phyloP scores from a whole-genome alignment of 306 rosid genomes.

The Prunus campanulata region DNA sequence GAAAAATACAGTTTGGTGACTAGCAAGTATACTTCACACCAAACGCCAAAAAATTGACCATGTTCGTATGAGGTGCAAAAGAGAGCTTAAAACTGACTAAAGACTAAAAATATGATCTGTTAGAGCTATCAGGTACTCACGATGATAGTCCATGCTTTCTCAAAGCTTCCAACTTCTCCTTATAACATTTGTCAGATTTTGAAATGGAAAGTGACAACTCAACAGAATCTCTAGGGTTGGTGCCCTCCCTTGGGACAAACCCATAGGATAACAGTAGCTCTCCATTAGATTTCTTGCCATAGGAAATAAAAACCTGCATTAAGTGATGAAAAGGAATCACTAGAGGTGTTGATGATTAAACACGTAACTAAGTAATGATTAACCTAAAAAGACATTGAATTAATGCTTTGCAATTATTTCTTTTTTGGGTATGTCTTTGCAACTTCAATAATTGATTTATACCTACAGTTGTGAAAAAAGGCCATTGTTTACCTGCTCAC shows the following conservation, averaged over 20 bases:
- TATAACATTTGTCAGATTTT: slow-evolving; percentile 68
- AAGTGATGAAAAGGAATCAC: slow-evolving; percentile 28
- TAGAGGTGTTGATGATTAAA: neutral
- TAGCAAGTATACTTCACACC: neutral
- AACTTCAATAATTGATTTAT: neutral
- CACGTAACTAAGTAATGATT: neutral
- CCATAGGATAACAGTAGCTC: slow-evolving; percentile 91
- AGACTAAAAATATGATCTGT: neutral
- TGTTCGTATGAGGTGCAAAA: neutral
- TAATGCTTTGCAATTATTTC: neutral
- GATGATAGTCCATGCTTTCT: slow-evolving; percentile 61
- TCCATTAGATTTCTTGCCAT: slow-evolving; percentile 91
- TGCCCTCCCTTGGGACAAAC: slow-evolving; percentile 90
- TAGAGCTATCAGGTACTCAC: slow-evolving; percentile 41
- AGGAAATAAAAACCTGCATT: slow-evolving; percentile 86
- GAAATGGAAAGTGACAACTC: slow-evolving; percentile 68
- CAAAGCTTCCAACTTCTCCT: slow-evolving; percentile 68
- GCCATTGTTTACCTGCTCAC: slow-evolving; percentile 87
- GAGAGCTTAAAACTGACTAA: neutral
- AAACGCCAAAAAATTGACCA: neutral
- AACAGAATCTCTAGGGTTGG: slow-evolving; percentile 87
- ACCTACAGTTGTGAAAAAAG: slow-evolving; percentile 16
- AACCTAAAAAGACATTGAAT: neutral
- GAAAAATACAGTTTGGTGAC: slow-evolving; percentile 13
- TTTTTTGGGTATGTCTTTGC: neutral